Evolutionary conservation across 805 yeast species (phyloP), one percentile per base, ranked within the genome.

Genomic region (Wickerhamiella nectarea): DNA sequence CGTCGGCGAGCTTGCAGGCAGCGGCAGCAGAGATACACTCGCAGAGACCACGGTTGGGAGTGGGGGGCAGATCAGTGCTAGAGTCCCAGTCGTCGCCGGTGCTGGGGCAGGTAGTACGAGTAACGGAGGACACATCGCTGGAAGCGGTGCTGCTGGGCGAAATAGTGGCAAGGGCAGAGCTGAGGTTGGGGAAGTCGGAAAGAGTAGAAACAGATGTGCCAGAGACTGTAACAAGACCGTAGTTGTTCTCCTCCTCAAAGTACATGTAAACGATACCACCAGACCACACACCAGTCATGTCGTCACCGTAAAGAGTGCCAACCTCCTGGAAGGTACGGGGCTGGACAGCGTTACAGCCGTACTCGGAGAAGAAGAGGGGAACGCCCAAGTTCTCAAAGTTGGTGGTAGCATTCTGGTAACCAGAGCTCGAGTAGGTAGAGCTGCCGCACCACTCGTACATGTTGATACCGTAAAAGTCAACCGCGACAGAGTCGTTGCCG

Each of bases 201-300:
- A 79, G 58, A 6, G 87, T 80, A 19, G 68, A 63, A 43, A 80
- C 85, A 11, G 57, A 48, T 40, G 52, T 54, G 55, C 64, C 70
- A 36, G 65, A 63, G 39, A 80, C 64, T 25, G 77, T 56, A 20
- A 84, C 93, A 48, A 84, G 70, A 48, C 95, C 95, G 59, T 83
- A 84, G 52, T 81, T 62, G 64, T 85, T 85, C 38, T 64, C 77
- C 64, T 84, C 95, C 68, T 85, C 76, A 61, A 78, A 81, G 67
- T 82, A 84, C 91, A 82, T 82, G 71, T 85, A 84, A 43, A 82
- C 89, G 54, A 84, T 81, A 63, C 95, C 95, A 59, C 95, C 95
- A 34, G 93, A 82, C 91, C 93, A 85, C 42, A 84, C 87, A 56
- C 75, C 81, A 39, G 91, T 79, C 94, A 84, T 84, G 21, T 81